A percentile compares a stretch with the other conserved stretches of the same genome.
Evolutionary conservation across 345 rosid species (phyloP).

Genomic region (Schrenkiella parvula): DNA sequence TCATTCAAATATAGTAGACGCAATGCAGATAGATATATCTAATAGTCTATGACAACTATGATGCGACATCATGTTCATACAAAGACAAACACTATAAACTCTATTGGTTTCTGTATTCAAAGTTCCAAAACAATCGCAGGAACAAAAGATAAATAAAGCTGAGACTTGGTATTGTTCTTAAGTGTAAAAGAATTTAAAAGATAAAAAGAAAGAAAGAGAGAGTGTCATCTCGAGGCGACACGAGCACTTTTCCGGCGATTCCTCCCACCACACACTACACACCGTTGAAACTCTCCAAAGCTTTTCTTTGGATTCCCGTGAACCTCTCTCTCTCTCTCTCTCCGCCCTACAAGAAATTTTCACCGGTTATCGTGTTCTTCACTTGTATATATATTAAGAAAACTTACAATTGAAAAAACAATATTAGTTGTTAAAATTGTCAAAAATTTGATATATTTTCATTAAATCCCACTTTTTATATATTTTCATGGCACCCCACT

Average conservation of each 20-base stretch:
- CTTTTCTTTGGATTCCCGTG: conserved; percentile 55
- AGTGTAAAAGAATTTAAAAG: neutral
- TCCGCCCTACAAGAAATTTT: conserved; percentile 19
- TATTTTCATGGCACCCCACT: neutral
- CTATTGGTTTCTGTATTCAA: neutral
- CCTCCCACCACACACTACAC: conserved; percentile 61
- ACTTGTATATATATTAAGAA: neutral
- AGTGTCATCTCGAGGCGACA: conserved; percentile 66
- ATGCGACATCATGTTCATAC: conserved; percentile 25
- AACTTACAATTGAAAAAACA: neutral
- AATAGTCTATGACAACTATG: conserved; percentile 13
- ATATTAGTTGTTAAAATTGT: neutral
- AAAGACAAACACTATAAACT: conserved; percentile 25
- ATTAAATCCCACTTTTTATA: too few species aligned
- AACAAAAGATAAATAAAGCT: conserved; percentile 7
- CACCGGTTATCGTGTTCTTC: conserved; percentile 29
- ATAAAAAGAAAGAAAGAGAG: neutral
- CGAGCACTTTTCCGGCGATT: conserved; percentile 98
- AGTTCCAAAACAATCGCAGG: conserved; percentile 6
- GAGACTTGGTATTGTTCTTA: neutral
- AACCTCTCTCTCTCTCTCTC: conserved; percentile 12
- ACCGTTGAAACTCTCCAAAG: conserved; percentile 50
- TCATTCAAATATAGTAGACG: conserved; percentile 12
- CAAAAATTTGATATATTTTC: too few species aligned
- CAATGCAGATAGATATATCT: neutral